A percentile compares a stretch with the other conserved stretches of the same genome.
phyloP scores from a whole-genome alignment of 2,329 filamentous ascomycete species.

The Sporothrix protearum region DNA sequence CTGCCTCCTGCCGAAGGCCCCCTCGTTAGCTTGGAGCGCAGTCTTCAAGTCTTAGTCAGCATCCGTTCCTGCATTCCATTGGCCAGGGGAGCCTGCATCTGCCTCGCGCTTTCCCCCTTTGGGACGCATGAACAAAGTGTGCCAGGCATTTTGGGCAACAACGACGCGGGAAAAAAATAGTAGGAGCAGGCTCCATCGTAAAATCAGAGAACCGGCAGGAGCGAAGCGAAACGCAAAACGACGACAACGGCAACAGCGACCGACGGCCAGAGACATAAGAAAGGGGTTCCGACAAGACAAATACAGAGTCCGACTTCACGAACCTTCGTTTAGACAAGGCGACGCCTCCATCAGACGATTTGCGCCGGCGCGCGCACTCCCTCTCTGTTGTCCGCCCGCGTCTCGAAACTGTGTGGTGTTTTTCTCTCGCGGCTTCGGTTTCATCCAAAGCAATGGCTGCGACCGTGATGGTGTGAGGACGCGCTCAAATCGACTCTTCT shows the following conservation, averaged over 20 bases:
- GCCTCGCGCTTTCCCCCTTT: neutral
- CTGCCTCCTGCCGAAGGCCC: neutral
- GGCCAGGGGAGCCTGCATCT: conserved; percentile 2
- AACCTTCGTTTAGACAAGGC: neutral
- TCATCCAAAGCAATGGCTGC: conserved; percentile 26
- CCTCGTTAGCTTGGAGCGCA: neutral
- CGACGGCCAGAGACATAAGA: neutral
- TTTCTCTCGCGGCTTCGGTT: conserved; percentile 16
- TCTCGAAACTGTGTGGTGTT: neutral
- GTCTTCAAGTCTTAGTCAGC: conserved; percentile 10
- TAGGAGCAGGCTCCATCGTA: neutral
- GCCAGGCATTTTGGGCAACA: conserved; percentile 17
- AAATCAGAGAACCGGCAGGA: conserved; percentile 4
- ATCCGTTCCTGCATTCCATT: conserved; percentile 8
- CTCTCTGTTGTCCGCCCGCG: neutral
- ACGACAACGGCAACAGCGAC: conserved; percentile 10
- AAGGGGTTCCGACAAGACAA: neutral
- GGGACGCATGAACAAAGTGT: conserved; percentile 10
- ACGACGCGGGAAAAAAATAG: conserved; percentile 24
- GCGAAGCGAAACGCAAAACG: neutral
- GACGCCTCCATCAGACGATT: neutral
- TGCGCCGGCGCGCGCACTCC: conserved; percentile 8
- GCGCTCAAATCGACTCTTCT: conserved; percentile 17
- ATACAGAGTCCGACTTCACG: neutral
- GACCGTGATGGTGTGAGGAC: conserved; percentile 27